phyloP scores from a whole-genome alignment of 2,329 filamentous ascomycete genomes.

The Erysiphe neolycopersici region DNA sequence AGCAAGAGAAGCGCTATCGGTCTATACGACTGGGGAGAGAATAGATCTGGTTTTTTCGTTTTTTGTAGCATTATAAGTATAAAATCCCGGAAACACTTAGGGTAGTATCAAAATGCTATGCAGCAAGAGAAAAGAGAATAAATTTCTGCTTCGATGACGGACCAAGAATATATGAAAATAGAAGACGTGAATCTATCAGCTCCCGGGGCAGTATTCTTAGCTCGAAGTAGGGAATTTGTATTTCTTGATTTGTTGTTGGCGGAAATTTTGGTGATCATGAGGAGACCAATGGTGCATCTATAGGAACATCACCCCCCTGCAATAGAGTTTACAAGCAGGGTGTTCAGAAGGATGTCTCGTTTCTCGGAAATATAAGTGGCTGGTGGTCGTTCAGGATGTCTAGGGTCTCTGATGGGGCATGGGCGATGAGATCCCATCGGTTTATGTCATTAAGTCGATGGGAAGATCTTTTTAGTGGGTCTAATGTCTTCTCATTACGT shows the following conservation, averaged over 20 bases:
- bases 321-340: no score
- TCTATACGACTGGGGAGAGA: background rate
- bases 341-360: background rate
- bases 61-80: background rate
- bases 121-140: background rate
- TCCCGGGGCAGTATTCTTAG: background rate
- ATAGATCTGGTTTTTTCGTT: background rate
- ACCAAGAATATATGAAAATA: background rate
- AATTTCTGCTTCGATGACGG: background rate
- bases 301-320: no score
- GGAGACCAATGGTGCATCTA: no score
- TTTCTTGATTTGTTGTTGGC: background rate
- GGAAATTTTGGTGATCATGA: background rate
- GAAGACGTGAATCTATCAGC: background rate
- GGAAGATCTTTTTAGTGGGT: background rate
- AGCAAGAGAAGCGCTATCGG: background rate
- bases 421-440: background rate
- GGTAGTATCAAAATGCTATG: background rate
- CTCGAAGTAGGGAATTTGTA: background rate
- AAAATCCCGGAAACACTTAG: background rate
- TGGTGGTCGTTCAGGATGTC: background rate
- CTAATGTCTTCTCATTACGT: background rate
- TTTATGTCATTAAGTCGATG: background rate
- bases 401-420: background rate
- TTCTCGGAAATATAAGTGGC: background rate